phyloP scores from a whole-genome alignment of 169 alveolate genomes.

The Plasmodium malariae region DNA sequence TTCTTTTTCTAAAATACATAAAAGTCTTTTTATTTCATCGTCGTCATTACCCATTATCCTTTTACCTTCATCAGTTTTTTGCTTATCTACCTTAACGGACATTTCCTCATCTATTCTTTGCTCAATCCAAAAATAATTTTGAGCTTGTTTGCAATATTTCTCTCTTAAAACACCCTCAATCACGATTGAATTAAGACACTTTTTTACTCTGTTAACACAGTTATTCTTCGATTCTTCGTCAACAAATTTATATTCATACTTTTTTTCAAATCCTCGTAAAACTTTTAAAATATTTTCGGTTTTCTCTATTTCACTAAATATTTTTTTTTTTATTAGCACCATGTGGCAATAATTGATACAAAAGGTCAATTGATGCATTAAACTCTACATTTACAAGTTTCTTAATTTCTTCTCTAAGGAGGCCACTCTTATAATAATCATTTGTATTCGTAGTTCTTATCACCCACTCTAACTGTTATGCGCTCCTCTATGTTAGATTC shows the following conservation, averaged over 20 bases:
- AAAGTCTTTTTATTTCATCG: not conserved
- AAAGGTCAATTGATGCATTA: not conserved
- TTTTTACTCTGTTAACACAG: too few species aligned
- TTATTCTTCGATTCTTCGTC: too few species aligned
- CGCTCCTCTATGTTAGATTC: not conserved
- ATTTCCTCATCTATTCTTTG: not conserved
- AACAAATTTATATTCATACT: too few species aligned
- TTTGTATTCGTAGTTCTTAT: not conserved
- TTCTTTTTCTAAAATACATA: not conserved
- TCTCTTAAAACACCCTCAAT: not conserved
- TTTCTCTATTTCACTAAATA: too few species aligned
- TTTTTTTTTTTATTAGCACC: too few species aligned
- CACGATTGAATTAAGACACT: too few species aligned
- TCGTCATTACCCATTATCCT: not conserved
- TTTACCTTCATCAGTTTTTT: not conserved
- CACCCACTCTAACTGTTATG: not conserved
- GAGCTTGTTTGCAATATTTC: not conserved
- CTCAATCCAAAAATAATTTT: not conserved
- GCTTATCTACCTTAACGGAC: not conserved
- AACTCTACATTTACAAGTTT: not conserved
- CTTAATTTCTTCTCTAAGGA: too few species aligned
- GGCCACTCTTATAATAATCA: too few species aligned
- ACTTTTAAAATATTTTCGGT: too few species aligned
- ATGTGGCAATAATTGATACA: too few species aligned
- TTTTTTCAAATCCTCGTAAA: too few species aligned